Evolutionary conservation across 805 yeast species (phyloP).

Genomic region (Dipodascus albidus): DNA sequence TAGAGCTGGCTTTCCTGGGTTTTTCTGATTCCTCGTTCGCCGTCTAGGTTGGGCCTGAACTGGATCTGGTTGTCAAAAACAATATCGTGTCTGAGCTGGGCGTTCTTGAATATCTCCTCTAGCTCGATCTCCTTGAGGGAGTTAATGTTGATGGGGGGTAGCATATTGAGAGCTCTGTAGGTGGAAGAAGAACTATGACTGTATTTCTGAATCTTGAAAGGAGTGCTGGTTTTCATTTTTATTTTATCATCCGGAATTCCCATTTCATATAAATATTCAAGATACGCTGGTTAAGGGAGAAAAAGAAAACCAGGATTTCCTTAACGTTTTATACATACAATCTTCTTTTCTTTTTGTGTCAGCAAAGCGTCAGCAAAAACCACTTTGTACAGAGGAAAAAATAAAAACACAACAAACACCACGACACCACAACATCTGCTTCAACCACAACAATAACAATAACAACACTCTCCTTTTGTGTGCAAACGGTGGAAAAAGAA

Average conservation of each 20-base stretch:
- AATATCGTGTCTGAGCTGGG: conserved; percentile 87
- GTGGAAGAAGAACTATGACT: background rate
- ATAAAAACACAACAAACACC: background rate
- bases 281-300: background rate
- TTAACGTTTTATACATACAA: background rate
- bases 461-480: background rate
- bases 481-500: background rate
- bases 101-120: conserved; percentile 80
- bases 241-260: background rate
- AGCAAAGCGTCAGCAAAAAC: background rate
- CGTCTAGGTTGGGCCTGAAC: conserved; percentile 83
- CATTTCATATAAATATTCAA: background rate
- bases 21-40: conserved; percentile 79
- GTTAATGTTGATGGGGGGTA: conserved; percentile 74
- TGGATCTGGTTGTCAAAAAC: conserved; percentile 85
- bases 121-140: conserved; percentile 78
- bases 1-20: conserved; percentile 65
- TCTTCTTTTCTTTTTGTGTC: background rate
- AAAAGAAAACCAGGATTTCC: background rate
- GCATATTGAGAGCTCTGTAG: conserved; percentile 26
- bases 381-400: background rate
- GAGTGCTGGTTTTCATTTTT: background rate
- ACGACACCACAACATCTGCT: background rate
- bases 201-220: background rate
- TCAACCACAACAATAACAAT: too few relatives aligned